A percentile compares a stretch with the other conserved stretches of the same genome.
Conservation (phyloP, 768 basidiomycete species). For the Auricularia auricula-judae region DNA sequence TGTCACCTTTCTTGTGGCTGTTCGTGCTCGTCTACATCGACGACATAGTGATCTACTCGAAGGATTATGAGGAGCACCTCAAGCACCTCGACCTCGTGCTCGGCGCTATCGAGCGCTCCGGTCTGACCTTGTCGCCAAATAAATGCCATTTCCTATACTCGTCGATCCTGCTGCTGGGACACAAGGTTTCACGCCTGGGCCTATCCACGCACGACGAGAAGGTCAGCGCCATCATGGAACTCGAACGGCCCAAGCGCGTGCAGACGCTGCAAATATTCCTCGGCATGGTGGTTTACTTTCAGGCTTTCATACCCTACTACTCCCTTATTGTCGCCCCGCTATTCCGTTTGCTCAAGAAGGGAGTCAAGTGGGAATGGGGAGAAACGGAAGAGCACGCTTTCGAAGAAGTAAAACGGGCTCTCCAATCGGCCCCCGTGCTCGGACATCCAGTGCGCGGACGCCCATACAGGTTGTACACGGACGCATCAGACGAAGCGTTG, state of each 20-base stretch:
- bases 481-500: constrained; percentile 9
- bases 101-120: constrained; percentile 7
- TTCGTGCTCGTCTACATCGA: background rate
- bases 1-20: background rate
- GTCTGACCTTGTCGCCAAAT: constrained; percentile 10
- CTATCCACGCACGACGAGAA: constrained; percentile 28
- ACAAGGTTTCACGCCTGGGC: constrained; percentile 19
- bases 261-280: constrained; percentile 22
- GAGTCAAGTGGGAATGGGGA: constrained; percentile 13
- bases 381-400: constrained; percentile 19
- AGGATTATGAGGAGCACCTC: constrained; percentile 18
- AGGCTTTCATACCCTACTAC: constrained; percentile 23
- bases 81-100: constrained; percentile 13
- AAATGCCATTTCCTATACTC: constrained; percentile 18
- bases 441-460: constrained; percentile 6
- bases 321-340: constrained; percentile 23
- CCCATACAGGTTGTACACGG: constrained; percentile 17
- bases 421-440: constrained; percentile 21
- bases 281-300: constrained; percentile 29
- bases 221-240: constrained; percentile 21
- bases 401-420: constrained; percentile 17
- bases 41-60: constrained; percentile 12
- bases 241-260: constrained; percentile 15
- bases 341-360: constrained; percentile 24
- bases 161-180: constrained; percentile 17